Conservation (phyloP, 164 flowering plant species). For the Litsea cubeba region DNA sequence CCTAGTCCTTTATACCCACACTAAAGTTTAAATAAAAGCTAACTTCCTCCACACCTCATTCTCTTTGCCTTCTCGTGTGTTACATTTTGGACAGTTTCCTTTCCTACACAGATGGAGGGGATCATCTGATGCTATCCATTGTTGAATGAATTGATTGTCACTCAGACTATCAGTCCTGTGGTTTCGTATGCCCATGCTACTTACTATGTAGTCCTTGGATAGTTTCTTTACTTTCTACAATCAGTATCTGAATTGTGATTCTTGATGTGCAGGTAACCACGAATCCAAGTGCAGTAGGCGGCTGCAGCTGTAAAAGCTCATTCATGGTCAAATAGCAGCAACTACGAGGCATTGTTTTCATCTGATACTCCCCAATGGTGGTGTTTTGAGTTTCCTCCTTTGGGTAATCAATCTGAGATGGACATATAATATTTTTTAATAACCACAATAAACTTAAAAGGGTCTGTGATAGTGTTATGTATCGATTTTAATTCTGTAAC, state of each 20-base stretch:
- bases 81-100: too few relatives aligned
- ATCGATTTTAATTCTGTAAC: not conserved
- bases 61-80: too few relatives aligned
- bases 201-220: not conserved
- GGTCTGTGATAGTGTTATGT: not conserved
- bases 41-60: too few relatives aligned
- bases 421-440: not conserved
- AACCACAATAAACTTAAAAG: not conserved
- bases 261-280: constrained; percentile 41
- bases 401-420: not conserved
- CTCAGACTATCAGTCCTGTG: not conserved
- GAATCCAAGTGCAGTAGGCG: constrained; percentile 82
- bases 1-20: too few relatives aligned
- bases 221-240: too few relatives aligned
- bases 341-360: not conserved
- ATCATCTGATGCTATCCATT: not conserved
- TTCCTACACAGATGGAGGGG: not conserved
- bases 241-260: not conserved
- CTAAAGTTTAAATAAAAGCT: too few relatives aligned
- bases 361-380: not conserved
- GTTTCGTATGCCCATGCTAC: not conserved
- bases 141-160: not conserved
- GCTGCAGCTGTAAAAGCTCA: constrained; percentile 92
- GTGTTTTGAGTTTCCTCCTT: not conserved
- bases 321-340: constrained; percentile 64